A percentile compares a stretch with the other conserved stretches of the same genome.
Evolutionary conservation across 352 stramenopile genomes (phyloP).

Genomic region (Phytopythium chamaehyphon): DNA sequence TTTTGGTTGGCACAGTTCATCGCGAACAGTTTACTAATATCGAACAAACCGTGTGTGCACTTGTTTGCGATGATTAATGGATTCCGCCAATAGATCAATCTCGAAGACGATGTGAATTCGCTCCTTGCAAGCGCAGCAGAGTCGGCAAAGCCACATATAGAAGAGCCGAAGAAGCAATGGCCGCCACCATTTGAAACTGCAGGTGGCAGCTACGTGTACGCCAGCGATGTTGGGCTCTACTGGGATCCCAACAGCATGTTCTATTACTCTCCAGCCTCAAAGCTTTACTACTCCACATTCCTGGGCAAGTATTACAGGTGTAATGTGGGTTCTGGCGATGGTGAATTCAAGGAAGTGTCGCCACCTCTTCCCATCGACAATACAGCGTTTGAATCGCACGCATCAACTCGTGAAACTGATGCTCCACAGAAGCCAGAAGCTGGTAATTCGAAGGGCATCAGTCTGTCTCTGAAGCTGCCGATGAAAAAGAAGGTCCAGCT

Average conservation of each 20-base stretch:
- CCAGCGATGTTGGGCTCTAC: constrained; percentile 63
- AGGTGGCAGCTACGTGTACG: constrained; percentile 73
- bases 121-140: constrained; percentile 57
- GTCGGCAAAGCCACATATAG: constrained; percentile 42
- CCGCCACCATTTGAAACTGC: constrained; percentile 72
- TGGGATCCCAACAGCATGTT: constrained; percentile 84
- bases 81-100: constrained; percentile 18
- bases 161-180: constrained; percentile 78
- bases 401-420: neutral
- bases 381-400: constrained; percentile 20
- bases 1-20: neutral
- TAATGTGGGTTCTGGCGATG: constrained; percentile 11
- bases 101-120: constrained; percentile 54
- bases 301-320: constrained; percentile 64
- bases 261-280: constrained; percentile 73
- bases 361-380: constrained; percentile 52
- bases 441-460: constrained; percentile 8
- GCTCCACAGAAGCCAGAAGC: constrained; percentile 3
- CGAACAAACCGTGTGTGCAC: neutral
- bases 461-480: constrained; percentile 37
- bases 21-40: neutral
- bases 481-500: constrained; percentile 64
- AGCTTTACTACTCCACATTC: constrained; percentile 75
- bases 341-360: constrained; percentile 39
- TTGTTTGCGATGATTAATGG: neutral